Evolutionary conservation across 225 moss, liverwort and hornwort genomes (phyloP), one percentile per base, ranked within the genome.

Genomic region (Ulota crispa): DNA sequence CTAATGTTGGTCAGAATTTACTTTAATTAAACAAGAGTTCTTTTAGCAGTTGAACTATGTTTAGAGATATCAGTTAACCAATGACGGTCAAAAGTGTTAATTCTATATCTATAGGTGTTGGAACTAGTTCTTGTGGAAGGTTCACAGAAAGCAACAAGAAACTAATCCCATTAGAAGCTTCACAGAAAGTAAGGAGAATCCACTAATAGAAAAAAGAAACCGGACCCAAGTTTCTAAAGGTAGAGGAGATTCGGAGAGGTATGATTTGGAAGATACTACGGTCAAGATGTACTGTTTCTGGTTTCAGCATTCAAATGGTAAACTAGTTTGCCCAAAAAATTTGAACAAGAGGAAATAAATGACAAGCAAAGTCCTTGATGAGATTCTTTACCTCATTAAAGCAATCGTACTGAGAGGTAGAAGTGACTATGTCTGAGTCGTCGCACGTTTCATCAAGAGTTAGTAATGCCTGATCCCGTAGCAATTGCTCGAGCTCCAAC

Each of bases 401-500:
- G 64, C 83, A 79, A 27, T 83, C 88, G 78, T 84, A 86, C 71
- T 90, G 90, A 16, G 90, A 84, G 36, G 82, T 37, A 32, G 78
- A 84, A 31, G 90, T 84, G 62, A 90, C 82, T 66, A 90, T 88
- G 65, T 90, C 90, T 15, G 90, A 90, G 70, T 88, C 83, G 75
- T 87, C 90, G 78, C 88, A 88, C 76, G 88, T 86, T 50, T 90
- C 90, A 55, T 88, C 88, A 24, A 84, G 84, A 30, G 86, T 39
- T 47, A 84, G 84, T 42, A 90, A 36, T 36, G 86, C 90, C 84
- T 86, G 88, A 60, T 90, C 86, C 74, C 88, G 90, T 34, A 90
- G 47, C 71, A 90, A 70, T 21, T 88, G 84, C 78, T 90, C 88
- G 5, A 90, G 90, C 72, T 88, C 90, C 80, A 88, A 56, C 41